phyloP scores from a whole-genome alignment of 306 rosid species.

The Medicago truncatula region DNA sequence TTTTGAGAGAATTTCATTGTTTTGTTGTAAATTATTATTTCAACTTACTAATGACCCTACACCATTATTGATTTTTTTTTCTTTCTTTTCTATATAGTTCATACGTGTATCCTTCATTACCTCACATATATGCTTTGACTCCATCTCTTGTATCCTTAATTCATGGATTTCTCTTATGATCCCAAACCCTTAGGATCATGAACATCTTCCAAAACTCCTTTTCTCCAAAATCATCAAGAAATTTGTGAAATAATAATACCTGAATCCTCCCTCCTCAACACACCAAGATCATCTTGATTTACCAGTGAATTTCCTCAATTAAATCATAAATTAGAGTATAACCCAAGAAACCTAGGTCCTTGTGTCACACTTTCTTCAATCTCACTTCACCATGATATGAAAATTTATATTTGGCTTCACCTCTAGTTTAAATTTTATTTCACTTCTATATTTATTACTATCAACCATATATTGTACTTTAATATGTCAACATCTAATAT shows the following conservation, averaged over 20 bases:
- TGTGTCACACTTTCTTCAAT: constrained; percentile 15
- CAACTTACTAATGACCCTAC: not conserved
- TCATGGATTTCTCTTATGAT: not conserved
- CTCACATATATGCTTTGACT: not conserved
- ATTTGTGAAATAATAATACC: too few species aligned
- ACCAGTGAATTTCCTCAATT: not conserved
- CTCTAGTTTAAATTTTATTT: not conserved
- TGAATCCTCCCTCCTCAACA: not conserved
- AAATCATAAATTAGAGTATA: not conserved
- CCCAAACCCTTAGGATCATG: not conserved
- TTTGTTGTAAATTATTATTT: too few species aligned
- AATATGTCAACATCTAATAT: not conserved
- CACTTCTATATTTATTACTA: not conserved
- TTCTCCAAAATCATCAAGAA: not conserved
- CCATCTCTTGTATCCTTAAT: not conserved
- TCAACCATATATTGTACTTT: not conserved
- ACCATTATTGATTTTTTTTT: not conserved
- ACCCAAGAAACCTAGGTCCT: not conserved
- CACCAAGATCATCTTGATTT: not conserved
- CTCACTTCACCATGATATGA: not conserved
- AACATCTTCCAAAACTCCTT: not conserved
- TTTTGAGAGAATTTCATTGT: too few species aligned
- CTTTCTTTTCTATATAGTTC: too few species aligned
- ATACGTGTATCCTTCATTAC: not conserved
- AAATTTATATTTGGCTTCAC: too few species aligned